These are phyloP conservation scores for Plasmodium yoelii DNA, from an alignment of 169 alveolate genomes.

Conservation along the genomic window DNA sequence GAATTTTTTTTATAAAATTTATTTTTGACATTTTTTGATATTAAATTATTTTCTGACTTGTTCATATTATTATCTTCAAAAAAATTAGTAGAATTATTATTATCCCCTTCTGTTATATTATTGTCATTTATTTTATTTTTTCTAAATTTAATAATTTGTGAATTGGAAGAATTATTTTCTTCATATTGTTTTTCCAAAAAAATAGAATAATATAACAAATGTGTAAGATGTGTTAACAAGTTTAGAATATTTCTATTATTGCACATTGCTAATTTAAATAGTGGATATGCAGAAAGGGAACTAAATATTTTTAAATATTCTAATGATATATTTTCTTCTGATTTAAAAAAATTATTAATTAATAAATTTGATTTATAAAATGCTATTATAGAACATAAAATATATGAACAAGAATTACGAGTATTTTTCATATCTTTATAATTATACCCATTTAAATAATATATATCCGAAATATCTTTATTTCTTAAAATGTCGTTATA, in stretches of 20 bases:
- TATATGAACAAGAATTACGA: constrained; percentile 64
- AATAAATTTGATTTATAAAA: constrained; percentile 45
- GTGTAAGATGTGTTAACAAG: constrained; percentile 47
- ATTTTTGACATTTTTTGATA: no score
- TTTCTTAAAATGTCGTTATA: constrained; percentile 70
- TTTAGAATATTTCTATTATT: constrained; percentile 46
- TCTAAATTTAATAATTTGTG: not conserved
- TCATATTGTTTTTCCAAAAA: constrained; percentile 53
- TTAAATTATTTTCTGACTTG: no score
- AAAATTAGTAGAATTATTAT: not conserved
- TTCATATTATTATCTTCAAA: no score
- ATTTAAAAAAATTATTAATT: constrained; percentile 48
- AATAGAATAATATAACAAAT: constrained; percentile 61
- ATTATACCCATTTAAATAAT: constrained; percentile 67
- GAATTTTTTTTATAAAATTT: not conserved
- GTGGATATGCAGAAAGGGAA: constrained; percentile 42
- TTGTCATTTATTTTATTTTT: not conserved
- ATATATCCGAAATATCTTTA: constrained; percentile 44
- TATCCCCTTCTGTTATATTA: not conserved
- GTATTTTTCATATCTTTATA: constrained; percentile 69
- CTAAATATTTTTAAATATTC: constrained; percentile 45
- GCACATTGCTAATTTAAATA: constrained; percentile 43
- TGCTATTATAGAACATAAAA: constrained; percentile 53
- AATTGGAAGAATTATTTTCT: not conserved
- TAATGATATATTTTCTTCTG: constrained; percentile 48